Evolutionary conservation across 805 yeast species (phyloP).

Genomic region (Zygotorulaspora chibaensis): DNA sequence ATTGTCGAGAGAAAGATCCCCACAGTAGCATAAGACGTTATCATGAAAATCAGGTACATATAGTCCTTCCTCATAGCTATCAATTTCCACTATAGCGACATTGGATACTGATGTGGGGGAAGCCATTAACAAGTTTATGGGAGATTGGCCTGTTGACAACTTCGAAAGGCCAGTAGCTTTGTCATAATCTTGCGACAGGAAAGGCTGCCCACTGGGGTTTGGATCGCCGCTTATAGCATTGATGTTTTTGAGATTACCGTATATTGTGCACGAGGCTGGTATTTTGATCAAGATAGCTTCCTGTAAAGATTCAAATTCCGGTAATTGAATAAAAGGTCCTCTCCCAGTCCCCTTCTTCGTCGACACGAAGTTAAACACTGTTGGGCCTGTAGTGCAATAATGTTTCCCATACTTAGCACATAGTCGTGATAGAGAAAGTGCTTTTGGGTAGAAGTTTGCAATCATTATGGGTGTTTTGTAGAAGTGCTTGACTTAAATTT

Average conservation of each 20-base stretch:
- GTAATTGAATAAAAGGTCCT: slow-evolving; percentile 32
- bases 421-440: background rate
- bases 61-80: slow-evolving; percentile 22
- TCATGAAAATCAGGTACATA: slow-evolving; percentile 20
- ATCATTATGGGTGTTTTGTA: no score
- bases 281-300: slow-evolving; percentile 22
- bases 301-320: slow-evolving; percentile 20
- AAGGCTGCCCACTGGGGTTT: slow-evolving; percentile 7
- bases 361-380: slow-evolving; percentile 14
- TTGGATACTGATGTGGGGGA: slow-evolving; percentile 28
- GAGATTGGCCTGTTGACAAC: slow-evolving; percentile 19
- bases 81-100: slow-evolving; percentile 23
- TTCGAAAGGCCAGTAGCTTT: slow-evolving; percentile 11
- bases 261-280: slow-evolving; percentile 22
- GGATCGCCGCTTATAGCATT: slow-evolving; percentile 16
- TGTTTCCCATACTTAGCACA: background rate
- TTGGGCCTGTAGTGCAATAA: slow-evolving; percentile 3
- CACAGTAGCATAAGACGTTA: slow-evolving; percentile 25
- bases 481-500: no score
- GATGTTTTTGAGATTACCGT: slow-evolving; percentile 20
- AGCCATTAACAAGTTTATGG: slow-evolving; percentile 30
- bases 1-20: slow-evolving; percentile 17
- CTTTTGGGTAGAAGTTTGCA: background rate
- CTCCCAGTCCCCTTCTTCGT: slow-evolving; percentile 27
- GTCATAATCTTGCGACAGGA: slow-evolving; percentile 12